A percentile compares a stretch with the other conserved stretches of the same genome.
Conservation (phyloP, 1,139 yeast genomes). For the Sporopachydermia cereana region DNA sequence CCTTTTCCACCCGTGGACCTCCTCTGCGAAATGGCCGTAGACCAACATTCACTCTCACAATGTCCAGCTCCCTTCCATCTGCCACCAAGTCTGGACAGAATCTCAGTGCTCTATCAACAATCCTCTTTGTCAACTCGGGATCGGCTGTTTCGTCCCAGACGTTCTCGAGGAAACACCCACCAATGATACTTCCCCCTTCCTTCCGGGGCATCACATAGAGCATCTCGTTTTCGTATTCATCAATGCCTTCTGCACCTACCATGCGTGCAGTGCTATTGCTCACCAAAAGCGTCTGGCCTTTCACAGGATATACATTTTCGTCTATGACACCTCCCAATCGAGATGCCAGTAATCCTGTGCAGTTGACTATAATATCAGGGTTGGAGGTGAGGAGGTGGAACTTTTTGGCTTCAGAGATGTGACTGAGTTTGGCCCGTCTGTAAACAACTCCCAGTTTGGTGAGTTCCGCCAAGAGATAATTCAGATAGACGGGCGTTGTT, state of each 20-base stretch:
- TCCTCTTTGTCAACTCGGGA: conserved; percentile 27
- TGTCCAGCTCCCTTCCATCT: conserved; percentile 27
- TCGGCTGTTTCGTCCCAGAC: conserved; percentile 24
- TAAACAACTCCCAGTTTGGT: conserved; percentile 23
- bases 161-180: conserved; percentile 33
- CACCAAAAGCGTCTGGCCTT: conserved; percentile 55
- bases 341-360: conserved; percentile 35
- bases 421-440: conserved; percentile 27
- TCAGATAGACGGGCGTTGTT: conserved; percentile 29
- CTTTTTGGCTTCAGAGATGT: conserved; percentile 42
- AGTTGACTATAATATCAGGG: conserved; percentile 33
- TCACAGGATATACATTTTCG: conserved; percentile 26
- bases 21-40: conserved; percentile 38
- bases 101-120: conserved; percentile 29
- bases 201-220: conserved; percentile 43
- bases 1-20: conserved; percentile 38
- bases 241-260: conserved; percentile 40
- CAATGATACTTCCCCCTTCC: conserved; percentile 44
- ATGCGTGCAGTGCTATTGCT: conserved; percentile 41
- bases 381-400: conserved; percentile 18
- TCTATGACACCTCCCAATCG: conserved; percentile 27
- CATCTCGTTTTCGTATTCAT: conserved; percentile 29
- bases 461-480: conserved; percentile 24
- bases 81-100: conserved; percentile 34
- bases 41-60: conserved; percentile 37